These are phyloP conservation scores for Anacardium occidentale DNA, from an alignment of 345 rosid genomes.

Conservation along the genomic window DNA sequence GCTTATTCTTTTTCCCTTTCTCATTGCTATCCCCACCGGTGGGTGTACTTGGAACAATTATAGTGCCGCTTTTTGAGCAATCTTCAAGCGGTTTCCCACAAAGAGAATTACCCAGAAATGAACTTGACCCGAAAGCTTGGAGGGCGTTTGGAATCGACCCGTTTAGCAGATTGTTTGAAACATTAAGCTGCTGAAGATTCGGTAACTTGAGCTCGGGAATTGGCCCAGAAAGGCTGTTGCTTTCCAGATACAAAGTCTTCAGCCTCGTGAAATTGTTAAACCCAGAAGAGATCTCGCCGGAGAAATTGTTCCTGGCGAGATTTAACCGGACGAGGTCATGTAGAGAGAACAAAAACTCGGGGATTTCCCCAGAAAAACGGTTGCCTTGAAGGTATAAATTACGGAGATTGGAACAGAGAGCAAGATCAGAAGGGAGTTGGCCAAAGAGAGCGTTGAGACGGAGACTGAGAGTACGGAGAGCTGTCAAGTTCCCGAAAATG, in stretches of 20 bases:
- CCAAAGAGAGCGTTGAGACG: conserved; percentile 76
- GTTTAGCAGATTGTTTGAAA: conserved; percentile 70
- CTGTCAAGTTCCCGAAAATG: conserved; percentile 70
- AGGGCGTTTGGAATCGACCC: conserved; percentile 70
- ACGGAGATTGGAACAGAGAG: conserved; percentile 54
- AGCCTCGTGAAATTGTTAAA: conserved; percentile 69
- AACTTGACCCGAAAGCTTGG: conserved; percentile 37
- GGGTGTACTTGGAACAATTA: conserved; percentile 53
- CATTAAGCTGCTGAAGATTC: conserved; percentile 69
- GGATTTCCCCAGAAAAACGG: conserved; percentile 70
- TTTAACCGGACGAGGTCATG: conserved; percentile 58
- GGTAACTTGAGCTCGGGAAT: conserved; percentile 44
- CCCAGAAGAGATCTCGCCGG: conserved; percentile 59
- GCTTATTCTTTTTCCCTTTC: conserved; percentile 44
- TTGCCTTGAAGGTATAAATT: conserved; percentile 84
- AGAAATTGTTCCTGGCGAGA: conserved; percentile 62
- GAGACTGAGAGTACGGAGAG: conserved; percentile 75
- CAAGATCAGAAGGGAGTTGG: conserved; percentile 73
- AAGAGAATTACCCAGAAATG: conserved; percentile 72
- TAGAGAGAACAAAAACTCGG: conserved; percentile 53
- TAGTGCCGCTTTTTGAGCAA: conserved; percentile 19
- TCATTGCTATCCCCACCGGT: conserved; percentile 29
- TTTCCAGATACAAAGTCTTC: conserved; percentile 66
- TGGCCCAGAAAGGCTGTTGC: conserved; percentile 62
- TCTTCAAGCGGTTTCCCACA: conserved; percentile 74